Evolutionary conservation across 805 yeast species (phyloP), one percentile per base, ranked within the genome.

Genomic region (Hanseniaspora clermontiae): DNA sequence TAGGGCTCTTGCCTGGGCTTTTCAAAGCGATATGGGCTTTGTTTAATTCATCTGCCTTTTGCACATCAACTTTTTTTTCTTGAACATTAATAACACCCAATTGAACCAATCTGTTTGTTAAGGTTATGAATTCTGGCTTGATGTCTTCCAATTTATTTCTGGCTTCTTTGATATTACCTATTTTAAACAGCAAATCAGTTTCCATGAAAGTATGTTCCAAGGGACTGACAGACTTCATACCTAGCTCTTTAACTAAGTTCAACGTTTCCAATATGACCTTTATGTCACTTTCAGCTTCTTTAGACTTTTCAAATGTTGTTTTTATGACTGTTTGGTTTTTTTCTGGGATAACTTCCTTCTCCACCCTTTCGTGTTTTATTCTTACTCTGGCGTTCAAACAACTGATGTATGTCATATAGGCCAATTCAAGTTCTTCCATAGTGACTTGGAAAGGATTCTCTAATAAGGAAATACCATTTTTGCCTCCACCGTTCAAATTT

Each of bases 381-480:
- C 45, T 37, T 10, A 52, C 15, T 14, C 20, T 20, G 17, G 42
- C 48, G 38, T 52, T 52, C 43, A 52, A 8, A 14, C 48, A 34
- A 27, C 40, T 48, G 14, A 52, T 15, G 31, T 40, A 43, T 17
- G 48, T 48, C 29, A 52, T 27, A 31, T 52, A 39, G 17, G 51
- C 29, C 10, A 52, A 5, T 38, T 52, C 56, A 0, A 52, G 15
- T 29, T 45, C 50, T 19, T 45, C 50, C 56, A 52, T 52, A 3
- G 40, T 27, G 14, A 48, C n/a, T 20, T 52, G 56, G 42, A 52
- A 52, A 20, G 56, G 56, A 5, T 42, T 52, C 12, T 52, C 56
- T n/a, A 52, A 10, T 24, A 52, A 10, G n/a, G 46, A 52, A 15
- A 38, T 20, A 20, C 56, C 56, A n/a, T 32, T 34, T 17, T 29